Base-by-base conservation (phyloP, 2,329 filamentous ascomycete species). In the Alternaria solani region DNA sequence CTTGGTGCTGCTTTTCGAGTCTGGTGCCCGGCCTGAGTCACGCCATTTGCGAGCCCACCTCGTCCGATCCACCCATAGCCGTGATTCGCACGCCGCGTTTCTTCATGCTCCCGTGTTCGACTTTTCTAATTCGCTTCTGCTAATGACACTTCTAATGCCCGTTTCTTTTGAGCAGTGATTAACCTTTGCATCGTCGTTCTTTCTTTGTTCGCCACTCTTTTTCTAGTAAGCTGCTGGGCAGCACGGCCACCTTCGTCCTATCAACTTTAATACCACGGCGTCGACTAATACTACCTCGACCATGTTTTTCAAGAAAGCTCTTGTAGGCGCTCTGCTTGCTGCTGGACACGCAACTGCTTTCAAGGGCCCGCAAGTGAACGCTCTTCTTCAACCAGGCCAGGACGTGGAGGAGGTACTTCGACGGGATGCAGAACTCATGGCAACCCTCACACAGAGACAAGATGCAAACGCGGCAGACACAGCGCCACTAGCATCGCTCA, bases 181-280 rank as follows among this genome's bases (percentile, higher is more conserved):
- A 59, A 65, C 63, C 66, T 70, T 65, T 65, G 49, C 62, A 49
- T 57, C 64, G 64, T 72, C 70, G 51, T 60, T 74, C 66, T 71
- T 72, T 73, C 63, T 55, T 63, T 71, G 67, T 66, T 72, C 61
- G 64, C 63, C 65, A 66, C 66, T 65, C 57, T 73, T 69, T 58
- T 73, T 75, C 68, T 62, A 58, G 58, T 64, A 65, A 65, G 76
- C 76, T 78, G 76, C 76, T 76, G 76, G 68, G 65, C 76, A 77
- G 76, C 74, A 53, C 61, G 63, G 69, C 70, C 41, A 63, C 61
- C 53, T 63, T 71, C 61, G 38, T 60, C 55, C 64, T 66, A 66
- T 55, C 66, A 47, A 67, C 67, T 75, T 76, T 78, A 78, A 78
- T 78, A 73, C 55, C 69, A 55, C 68, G 59, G 58, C 59, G 41